A percentile compares a stretch with the other conserved stretches of the same genome.
phyloP scores from a whole-genome alignment of 345 rosid species.

The Eucalyptus regnans region DNA sequence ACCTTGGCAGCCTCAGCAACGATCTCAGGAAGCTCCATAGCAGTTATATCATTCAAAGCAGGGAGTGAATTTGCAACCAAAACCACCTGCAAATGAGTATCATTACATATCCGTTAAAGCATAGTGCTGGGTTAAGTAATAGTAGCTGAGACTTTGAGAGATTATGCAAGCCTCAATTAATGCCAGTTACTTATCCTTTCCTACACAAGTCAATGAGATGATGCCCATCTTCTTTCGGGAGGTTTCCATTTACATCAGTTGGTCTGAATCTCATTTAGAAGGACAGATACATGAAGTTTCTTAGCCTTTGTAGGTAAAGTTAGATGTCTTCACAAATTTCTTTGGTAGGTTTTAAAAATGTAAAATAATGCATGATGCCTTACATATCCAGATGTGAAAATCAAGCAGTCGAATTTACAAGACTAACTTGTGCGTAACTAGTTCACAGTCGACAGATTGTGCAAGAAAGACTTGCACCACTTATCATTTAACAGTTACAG shows the following conservation, averaged over 20 bases:
- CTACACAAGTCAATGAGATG: background rate
- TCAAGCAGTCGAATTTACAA: background rate
- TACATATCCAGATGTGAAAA: background rate
- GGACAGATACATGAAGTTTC: background rate
- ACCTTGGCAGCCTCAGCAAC: conserved; percentile 99
- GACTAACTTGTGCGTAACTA: background rate
- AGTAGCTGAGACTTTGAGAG: background rate
- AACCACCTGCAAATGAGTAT: conserved; percentile 54
- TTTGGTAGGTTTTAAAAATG: background rate
- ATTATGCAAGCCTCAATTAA: background rate
- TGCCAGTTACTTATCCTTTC: background rate
- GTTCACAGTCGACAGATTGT: background rate
- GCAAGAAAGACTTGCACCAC: background rate
- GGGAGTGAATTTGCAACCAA: conserved; percentile 96
- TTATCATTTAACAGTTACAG: background rate
- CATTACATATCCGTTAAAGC: background rate
- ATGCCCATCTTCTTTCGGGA: background rate
- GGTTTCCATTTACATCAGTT: background rate
- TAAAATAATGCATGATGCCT: background rate
- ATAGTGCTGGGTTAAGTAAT: background rate
- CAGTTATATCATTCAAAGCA: conserved; percentile 90
- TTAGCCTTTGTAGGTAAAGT: background rate
- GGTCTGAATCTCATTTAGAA: background rate
- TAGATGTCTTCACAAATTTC: background rate
- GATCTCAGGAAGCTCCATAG: conserved; percentile 97